A percentile compares a stretch with the other conserved stretches of the same genome.
phyloP scores from a whole-genome alignment of 257 asterid species.

The Solanum pennellii region DNA sequence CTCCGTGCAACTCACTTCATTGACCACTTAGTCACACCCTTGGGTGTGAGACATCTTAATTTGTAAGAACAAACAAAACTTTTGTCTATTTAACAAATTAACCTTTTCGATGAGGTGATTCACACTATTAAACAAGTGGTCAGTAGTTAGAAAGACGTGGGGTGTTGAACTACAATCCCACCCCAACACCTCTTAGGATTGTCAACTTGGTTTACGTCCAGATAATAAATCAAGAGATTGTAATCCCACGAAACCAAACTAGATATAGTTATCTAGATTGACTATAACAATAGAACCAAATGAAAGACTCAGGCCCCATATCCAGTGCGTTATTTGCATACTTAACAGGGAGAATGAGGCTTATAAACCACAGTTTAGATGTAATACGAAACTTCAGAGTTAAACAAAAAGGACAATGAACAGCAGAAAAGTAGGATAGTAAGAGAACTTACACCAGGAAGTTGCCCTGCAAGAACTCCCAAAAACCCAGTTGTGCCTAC shows the following conservation, averaged over 20 bases:
- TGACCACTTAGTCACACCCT: background rate
- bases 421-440: background rate
- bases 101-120: background rate
- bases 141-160: background rate
- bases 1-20: background rate
- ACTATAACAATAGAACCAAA: background rate
- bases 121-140: background rate
- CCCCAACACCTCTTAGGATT: background rate
- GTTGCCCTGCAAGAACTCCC: constrained; percentile 85
- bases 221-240: background rate
- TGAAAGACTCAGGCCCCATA: background rate
- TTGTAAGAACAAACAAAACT: background rate
- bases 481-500: constrained; percentile 82
- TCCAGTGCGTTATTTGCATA: background rate
- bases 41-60: background rate
- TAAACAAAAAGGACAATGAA: background rate
- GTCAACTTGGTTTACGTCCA: background rate
- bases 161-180: background rate
- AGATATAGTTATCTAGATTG: background rate
- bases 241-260: background rate
- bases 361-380: background rate
- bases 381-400: background rate
- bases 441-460: constrained; percentile 78
- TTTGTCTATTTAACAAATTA: background rate
- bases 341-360: background rate